A percentile compares a stretch with the other conserved stretches of the same genome.
Evolutionary conservation across 495 filamentous ascomycete genomes (phyloP).

Genomic region (Penicillium manginii): DNA sequence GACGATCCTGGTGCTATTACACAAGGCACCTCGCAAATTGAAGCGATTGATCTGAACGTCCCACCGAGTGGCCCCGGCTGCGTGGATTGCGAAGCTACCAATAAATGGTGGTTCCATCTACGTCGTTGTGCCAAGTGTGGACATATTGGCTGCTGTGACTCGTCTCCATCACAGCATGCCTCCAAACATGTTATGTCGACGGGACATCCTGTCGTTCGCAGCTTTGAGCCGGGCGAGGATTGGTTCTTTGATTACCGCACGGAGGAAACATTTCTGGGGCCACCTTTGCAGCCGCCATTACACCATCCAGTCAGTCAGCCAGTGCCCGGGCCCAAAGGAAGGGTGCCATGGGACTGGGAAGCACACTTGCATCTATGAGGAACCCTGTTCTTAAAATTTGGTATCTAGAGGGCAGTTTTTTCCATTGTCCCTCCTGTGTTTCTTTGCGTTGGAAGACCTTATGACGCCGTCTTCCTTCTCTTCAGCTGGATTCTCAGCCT

Average conservation of each 20-base stretch:
- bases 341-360: no score
- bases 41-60: conserved; percentile 6
- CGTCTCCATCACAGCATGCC: conserved; percentile 11
- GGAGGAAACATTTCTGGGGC: conserved; percentile 10
- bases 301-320: conserved; percentile 8
- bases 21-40: conserved; percentile 11
- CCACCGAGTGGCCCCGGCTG: conserved; percentile 3
- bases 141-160: conserved; percentile 12
- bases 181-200: conserved; percentile 7
- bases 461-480: no score
- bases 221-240: conserved; percentile 10
- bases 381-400: no score
- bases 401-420: no score
- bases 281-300: conserved; percentile 7
- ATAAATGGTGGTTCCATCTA: conserved; percentile 12
- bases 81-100: conserved; percentile 5
- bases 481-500: no score
- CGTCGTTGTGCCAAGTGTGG: conserved; percentile 13
- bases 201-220: conserved; percentile 8
- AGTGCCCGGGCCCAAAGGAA: no score
- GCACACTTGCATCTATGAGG: no score
- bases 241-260: conserved; percentile 12
- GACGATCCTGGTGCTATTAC: conserved; percentile 11
- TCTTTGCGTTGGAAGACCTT: no score
- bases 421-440: no score